phyloP scores from a whole-genome alignment of 495 filamentous ascomycete species.

The Echria macrotheca region DNA sequence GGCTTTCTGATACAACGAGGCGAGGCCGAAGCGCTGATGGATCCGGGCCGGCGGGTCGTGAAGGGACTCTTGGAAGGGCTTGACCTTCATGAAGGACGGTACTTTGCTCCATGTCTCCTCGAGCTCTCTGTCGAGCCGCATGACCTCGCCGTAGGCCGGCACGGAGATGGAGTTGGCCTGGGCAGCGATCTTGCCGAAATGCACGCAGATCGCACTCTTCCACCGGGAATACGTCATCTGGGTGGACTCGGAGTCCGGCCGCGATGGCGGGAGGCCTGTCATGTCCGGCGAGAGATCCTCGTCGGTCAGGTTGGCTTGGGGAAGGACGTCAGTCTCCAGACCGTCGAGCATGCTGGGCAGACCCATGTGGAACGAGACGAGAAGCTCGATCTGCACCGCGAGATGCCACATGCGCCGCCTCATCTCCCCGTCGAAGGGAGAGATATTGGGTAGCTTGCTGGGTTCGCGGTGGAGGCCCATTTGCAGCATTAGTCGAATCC shows the following conservation, averaged over 20 bases:
- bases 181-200: conserved; percentile 35
- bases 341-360: conserved; percentile 46
- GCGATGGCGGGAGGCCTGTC: conserved; percentile 35
- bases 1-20: conserved; percentile 66
- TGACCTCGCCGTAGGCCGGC: conserved; percentile 58
- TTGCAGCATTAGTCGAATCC: conserved; percentile 47
- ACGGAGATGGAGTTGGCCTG: conserved; percentile 34
- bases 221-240: conserved; percentile 43
- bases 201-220: conserved; percentile 36
- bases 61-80: conserved; percentile 55
- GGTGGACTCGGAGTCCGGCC: conserved; percentile 43
- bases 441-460: conserved; percentile 42
- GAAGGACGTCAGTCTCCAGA: conserved; percentile 42
- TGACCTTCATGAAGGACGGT: conserved; percentile 55
- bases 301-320: conserved; percentile 45
- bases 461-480: conserved; percentile 56
- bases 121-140: conserved; percentile 58
- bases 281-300: conserved; percentile 43
- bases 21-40: conserved; percentile 65
- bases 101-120: conserved; percentile 52
- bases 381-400: conserved; percentile 45
- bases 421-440: conserved; percentile 51
- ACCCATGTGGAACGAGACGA: conserved; percentile 48
- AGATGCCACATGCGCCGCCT: conserved; percentile 50
- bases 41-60: conserved; percentile 58